Evolutionary conservation across 2,329 filamentous ascomycete species (phyloP), one percentile per base, ranked within the genome.

Genomic region (Cytospora chrysosperma): DNA sequence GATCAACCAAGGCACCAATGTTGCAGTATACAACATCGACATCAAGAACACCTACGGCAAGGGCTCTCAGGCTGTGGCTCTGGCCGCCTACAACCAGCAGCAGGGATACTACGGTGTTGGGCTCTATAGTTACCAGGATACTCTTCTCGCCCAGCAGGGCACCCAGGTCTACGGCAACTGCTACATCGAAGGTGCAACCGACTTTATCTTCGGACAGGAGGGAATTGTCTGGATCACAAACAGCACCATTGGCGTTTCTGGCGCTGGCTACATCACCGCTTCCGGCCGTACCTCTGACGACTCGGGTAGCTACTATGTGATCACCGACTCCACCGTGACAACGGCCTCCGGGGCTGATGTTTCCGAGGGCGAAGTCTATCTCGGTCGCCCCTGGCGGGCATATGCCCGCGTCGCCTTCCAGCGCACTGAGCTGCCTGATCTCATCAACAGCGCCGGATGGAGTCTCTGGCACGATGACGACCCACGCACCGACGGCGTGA

Each of bases 141-240:
- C 84, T 1, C 67, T 83, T 56, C 74, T 82, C 4, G 75, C 79
- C 17, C 70, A 83, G 54, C 75, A 71, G 17, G 84, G 84, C 15
- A 74, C 77, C 19, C 83, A 86, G 65, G 69, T 86, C 49, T 86
- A 84, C 67, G 80, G 78, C 12, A 79, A 78, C 57, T 78, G 77
- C 67, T 79, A 80, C 68, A 85, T 87, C 66, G 77, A 80, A 63
- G 84, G 84, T 30, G 82, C 82, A 0, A 81, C 81, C 12, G 84
- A 87, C 70, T 86, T 85, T 71, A 82, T 87, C 70, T 87, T 86
- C 67, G 84, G 85, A 7, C 81, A 84, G 68, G 70, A 76, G 27
- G 82, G 79, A 1, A 68, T 72, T 3, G 79, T 79, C 12, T 87
- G 83, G 83, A 84, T 86, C 65, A 79, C 84, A 59, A 68, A 74